phyloP scores from a whole-genome alignment of 2,329 filamentous ascomycete genomes.

The Penicillium sp. region DNA sequence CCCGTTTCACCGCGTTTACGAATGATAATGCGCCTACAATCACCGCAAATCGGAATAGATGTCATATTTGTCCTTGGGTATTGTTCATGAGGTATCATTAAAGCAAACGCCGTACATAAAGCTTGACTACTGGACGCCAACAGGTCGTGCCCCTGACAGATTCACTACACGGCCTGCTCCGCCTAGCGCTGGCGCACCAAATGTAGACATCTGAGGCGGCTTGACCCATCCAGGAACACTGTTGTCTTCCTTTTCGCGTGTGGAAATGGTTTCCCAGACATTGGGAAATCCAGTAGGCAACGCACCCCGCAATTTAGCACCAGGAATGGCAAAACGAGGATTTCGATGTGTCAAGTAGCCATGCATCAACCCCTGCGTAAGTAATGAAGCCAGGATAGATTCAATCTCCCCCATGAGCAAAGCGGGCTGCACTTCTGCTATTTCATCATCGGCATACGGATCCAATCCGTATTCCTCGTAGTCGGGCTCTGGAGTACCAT shows the following conservation, averaged over 20 bases:
- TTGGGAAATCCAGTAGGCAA: slow-evolving; percentile 63
- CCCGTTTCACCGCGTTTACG: too few relatives aligned
- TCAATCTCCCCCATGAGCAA: slow-evolving; percentile 67
- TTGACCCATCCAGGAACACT: slow-evolving; percentile 77
- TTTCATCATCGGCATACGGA: slow-evolving; percentile 55
- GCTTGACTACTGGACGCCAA: slow-evolving; percentile 35
- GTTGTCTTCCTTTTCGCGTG: slow-evolving; percentile 60
- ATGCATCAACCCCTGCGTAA: slow-evolving; percentile 76
- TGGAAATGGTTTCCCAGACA: slow-evolving; percentile 67
- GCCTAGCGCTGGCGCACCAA: slow-evolving; percentile 25
- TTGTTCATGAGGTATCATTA: not conserved
- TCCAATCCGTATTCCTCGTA: slow-evolving; percentile 50
- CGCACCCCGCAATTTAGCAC: slow-evolving; percentile 53
- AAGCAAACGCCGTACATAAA: not conserved
- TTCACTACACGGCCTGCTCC: slow-evolving; percentile 59
- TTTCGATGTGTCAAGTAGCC: slow-evolving; percentile 81
- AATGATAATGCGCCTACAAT: too few relatives aligned
- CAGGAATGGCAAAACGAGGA: slow-evolving; percentile 77
- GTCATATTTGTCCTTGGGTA: not conserved
- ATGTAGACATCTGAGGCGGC: slow-evolving; percentile 16
- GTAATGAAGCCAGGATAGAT: slow-evolving; percentile 70
- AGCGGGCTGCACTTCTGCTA: slow-evolving; percentile 29
- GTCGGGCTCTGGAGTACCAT: slow-evolving; percentile 29
- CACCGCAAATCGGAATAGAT: not conserved
- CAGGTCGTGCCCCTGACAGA: slow-evolving; percentile 56